Evolutionary conservation across 2,329 filamentous ascomycete genomes (phyloP).

Genomic region (Ophiognomonia clavigignenti-juglandacearum): DNA sequence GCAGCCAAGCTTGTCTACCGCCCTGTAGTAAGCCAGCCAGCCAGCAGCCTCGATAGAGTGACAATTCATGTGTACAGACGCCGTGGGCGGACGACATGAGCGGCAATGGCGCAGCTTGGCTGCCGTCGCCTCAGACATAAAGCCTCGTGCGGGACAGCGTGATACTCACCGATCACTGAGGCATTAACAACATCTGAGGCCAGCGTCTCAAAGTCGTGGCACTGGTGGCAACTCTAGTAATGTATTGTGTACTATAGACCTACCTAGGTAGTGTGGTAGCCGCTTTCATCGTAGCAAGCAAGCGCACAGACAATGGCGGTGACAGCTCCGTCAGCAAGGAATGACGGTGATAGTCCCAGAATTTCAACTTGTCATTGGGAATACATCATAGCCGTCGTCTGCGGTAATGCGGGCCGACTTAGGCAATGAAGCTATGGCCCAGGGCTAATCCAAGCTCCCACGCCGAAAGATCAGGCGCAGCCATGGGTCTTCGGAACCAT

Average conservation of each 20-base stretch:
- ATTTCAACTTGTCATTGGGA: too few relatives aligned
- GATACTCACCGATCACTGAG: too few relatives aligned
- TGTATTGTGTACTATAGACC: too few relatives aligned
- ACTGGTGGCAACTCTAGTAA: too few relatives aligned
- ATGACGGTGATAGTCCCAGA: not conserved
- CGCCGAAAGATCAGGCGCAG: not conserved
- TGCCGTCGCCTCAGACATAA: not conserved
- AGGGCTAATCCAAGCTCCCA: not conserved
- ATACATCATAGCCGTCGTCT: too few relatives aligned
- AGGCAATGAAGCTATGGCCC: not conserved
- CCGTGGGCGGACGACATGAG: not conserved
- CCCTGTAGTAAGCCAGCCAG: too few relatives aligned
- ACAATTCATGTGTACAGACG: not conserved
- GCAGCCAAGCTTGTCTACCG: too few relatives aligned
- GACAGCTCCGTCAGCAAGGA: not conserved
- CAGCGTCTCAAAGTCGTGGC: too few relatives aligned
- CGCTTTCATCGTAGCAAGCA: too few relatives aligned
- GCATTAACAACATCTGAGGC: not conserved
- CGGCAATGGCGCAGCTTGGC: not conserved
- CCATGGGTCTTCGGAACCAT: not conserved
- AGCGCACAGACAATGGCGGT: not conserved
- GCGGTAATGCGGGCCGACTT: too few relatives aligned
- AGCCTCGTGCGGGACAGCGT: not conserved
- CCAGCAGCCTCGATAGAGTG: not conserved
- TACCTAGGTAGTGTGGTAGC: too few relatives aligned